These are phyloP conservation scores for Multifurca ochricompacta DNA, from an alignment of 768 basidiomycete genomes.

Conservation along the genomic window DNA sequence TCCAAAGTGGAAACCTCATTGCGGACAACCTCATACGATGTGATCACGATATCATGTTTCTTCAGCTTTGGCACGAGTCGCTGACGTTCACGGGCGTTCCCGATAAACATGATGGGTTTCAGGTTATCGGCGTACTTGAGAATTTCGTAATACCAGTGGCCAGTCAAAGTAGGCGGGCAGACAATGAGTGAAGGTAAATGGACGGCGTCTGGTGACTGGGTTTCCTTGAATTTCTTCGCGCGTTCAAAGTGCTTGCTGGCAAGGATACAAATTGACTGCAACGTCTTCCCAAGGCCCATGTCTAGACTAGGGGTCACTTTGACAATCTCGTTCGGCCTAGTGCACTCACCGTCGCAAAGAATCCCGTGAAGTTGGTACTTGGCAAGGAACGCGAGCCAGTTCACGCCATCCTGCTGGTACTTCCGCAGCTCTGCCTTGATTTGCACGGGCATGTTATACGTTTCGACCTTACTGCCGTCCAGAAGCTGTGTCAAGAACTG, in stretches of 20 bases:
- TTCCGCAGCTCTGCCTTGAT: slow-evolving; percentile 94
- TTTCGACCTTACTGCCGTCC: slow-evolving; percentile 91
- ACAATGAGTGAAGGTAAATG: slow-evolving; percentile 92
- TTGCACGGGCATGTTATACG: slow-evolving; percentile 74
- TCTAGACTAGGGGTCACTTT: slow-evolving; percentile 41
- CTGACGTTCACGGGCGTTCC: slow-evolving; percentile 74
- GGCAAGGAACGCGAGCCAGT: slow-evolving; percentile 96
- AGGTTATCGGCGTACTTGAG: slow-evolving; percentile 84
- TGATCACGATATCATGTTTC: slow-evolving; percentile 85
- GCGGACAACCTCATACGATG: slow-evolving; percentile 95
- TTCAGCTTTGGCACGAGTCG: slow-evolving; percentile 57
- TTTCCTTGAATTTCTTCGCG: slow-evolving; percentile 54
- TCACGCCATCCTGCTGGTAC: slow-evolving; percentile 98
- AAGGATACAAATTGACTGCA: slow-evolving; percentile 96
- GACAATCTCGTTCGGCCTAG: background rate
- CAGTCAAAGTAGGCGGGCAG: slow-evolving; percentile 95
- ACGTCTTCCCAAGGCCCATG: slow-evolving; percentile 97
- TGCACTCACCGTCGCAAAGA: slow-evolving; percentile 81
- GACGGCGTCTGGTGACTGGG: slow-evolving; percentile 63
- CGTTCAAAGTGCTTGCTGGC: slow-evolving; percentile 92
- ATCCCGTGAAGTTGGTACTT: slow-evolving; percentile 98
- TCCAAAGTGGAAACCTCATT: slow-evolving; percentile 81
- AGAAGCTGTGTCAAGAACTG: slow-evolving; percentile 90
- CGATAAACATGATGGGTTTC: slow-evolving; percentile 80
- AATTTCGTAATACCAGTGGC: slow-evolving; percentile 99